These are phyloP conservation scores for Cadophora gregata DNA, from an alignment of 2,329 filamentous ascomycete species.

Conservation along the genomic window DNA sequence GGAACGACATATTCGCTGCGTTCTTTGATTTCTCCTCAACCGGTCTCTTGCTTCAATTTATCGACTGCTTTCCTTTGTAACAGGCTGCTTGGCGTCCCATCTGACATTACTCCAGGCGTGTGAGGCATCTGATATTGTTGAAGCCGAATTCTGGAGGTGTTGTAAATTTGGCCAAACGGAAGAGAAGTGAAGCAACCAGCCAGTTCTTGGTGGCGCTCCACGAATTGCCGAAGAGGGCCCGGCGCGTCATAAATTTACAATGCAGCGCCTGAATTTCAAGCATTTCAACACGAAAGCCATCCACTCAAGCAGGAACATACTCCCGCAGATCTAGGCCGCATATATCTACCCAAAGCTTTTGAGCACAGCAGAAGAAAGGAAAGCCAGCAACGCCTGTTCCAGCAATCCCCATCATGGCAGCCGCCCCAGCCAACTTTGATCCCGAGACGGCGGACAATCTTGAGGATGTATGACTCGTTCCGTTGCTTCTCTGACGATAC, in stretches of 20 bases:
- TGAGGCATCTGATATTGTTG: too few species aligned
- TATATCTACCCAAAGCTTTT: neutral
- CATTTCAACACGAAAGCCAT: neutral
- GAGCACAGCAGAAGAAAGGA: neutral
- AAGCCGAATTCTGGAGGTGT: neutral
- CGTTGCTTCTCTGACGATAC: constrained; percentile 8
- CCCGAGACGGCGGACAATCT: constrained; percentile 71
- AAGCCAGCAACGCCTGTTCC: neutral
- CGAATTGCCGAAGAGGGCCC: constrained; percentile 11
- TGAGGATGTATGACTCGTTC: constrained; percentile 62
- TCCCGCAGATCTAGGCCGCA: neutral
- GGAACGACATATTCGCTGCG: too few species aligned
- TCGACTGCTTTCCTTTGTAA: too few species aligned
- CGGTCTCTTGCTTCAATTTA: too few species aligned
- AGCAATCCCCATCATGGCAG: constrained; percentile 14
- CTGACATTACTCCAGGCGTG: too few species aligned
- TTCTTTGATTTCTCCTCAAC: too few species aligned
- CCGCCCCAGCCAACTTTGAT: constrained; percentile 51
- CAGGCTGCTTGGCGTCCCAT: too few species aligned
- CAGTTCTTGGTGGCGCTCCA: neutral
- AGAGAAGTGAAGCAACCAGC: neutral
- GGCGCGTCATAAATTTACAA: constrained; percentile 19
- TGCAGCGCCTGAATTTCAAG: neutral
- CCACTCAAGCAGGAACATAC: neutral
- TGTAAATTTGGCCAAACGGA: neutral